Percentiles rank a stretch among this genome's conserved stretches.
Evolutionary conservation across 176 grass and related monocot genomes (phyloP).

Genomic region (Lolium rigidum): DNA sequence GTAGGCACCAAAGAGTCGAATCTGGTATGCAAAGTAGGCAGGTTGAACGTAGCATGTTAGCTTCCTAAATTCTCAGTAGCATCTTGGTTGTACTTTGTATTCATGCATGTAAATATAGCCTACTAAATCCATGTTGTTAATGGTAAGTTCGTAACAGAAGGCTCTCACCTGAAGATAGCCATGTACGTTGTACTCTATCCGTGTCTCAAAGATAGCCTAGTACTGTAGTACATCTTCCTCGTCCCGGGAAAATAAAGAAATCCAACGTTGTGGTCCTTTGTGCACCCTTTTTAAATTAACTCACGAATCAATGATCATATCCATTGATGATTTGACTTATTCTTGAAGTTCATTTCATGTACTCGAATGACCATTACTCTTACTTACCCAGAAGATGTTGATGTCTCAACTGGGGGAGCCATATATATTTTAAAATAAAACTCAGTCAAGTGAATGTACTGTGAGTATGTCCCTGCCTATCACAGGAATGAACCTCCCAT

Average conservation of each 20-base stretch:
- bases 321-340: background rate
- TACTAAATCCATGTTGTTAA: background rate
- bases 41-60: conserved; percentile 15
- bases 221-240: background rate
- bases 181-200: background rate
- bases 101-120: conserved; percentile 35
- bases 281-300: background rate
- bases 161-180: background rate
- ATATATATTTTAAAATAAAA: background rate
- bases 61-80: background rate
- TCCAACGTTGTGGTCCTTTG: background rate
- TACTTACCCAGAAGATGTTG: conserved; percentile 10
- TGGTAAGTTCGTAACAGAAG: background rate
- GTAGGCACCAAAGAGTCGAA: background rate
- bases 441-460: background rate
- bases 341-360: conserved; percentile 14
- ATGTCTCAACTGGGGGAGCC: background rate
- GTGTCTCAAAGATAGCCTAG: background rate
- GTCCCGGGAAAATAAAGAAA: background rate
- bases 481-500: background rate
- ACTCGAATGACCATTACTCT: background rate
- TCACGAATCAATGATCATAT: background rate
- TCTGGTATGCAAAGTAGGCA: conserved; percentile 30
- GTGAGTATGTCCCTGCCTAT: background rate
- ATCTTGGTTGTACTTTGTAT: background rate